Evolutionary conservation across 345 rosid species (phyloP), one percentile per base, ranked within the genome.

Genomic region (Citrus trifoliata): DNA sequence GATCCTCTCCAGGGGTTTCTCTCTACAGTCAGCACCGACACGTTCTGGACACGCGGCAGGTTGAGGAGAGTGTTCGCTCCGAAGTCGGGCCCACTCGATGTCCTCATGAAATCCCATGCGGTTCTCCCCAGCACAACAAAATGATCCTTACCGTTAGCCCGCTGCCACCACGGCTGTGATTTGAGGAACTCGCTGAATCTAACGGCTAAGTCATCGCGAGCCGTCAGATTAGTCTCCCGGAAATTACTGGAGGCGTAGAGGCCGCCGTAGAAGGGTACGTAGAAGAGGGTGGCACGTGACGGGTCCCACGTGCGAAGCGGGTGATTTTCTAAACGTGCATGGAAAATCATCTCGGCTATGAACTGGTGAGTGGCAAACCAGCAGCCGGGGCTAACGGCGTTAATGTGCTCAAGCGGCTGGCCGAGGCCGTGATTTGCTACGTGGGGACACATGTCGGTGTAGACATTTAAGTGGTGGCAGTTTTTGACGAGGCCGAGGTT

Each of bases 281-380:
- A 90, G 78, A 88, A 90, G 8, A 88, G 78, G 5, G 67, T 63
- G 69, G 92, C 92, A 6, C 16, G 35, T 0, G 83, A 3, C 0
- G 93, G 90, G 60, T 90, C 89, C 68, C 62, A 14, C 64, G 89
- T 86, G 56, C 93, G 93, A 75, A 89, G 88, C 1, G 88, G 88
- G 76, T 90, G 93, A 74, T 79, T 81, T 67, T 84, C 84, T 35
- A 90, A 42, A 3, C 89, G 83, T 0, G 87, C 92, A 70, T 88
- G 93, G 85, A 90, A 90, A 76, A 88, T 88, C 88, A 88, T 85
- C 87, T 90, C 93, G 8, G 86, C 88, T 55, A 83, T 75, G 84
- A 88, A 88, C 87, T 87, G 92, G 81, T 88, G 81, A 65, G 91
- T 87, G 60, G 93, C 83, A 82, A 79, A 88, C 93, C 93, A 90